Evolutionary conservation across 371 early-diverging fungal species (phyloP).

Genomic region (Choanephora cucurbitarum): DNA sequence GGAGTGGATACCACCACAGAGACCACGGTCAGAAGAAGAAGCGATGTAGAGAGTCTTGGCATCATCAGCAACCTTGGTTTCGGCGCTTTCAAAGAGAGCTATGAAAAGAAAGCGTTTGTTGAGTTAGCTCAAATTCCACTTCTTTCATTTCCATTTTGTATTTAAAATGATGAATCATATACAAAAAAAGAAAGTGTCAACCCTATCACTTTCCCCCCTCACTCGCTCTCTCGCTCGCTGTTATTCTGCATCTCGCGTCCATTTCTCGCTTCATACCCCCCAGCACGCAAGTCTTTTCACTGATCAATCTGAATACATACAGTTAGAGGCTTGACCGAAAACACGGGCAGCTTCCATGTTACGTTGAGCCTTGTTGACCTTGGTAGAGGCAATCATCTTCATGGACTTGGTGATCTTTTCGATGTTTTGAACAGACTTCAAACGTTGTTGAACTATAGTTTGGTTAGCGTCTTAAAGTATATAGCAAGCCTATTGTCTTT

Average conservation of each 20-base stretch:
- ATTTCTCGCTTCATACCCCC: too few relatives aligned
- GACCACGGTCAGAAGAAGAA: conserved; percentile 95
- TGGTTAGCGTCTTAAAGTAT: conserved; percentile 1
- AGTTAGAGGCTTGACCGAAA: conserved; percentile 78
- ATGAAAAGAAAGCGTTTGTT: too few relatives aligned
- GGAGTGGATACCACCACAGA: conserved; percentile 98
- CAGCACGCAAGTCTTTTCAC: too few relatives aligned
- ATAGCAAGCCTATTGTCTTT: conserved; percentile 4
- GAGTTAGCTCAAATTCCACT: too few relatives aligned
- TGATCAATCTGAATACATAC: conserved; percentile 33
- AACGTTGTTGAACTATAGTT: conserved; percentile 85
- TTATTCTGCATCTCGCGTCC: not conserved
- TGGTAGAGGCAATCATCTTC: conserved; percentile 99
- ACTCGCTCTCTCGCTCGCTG: not conserved
- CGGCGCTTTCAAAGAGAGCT: conserved; percentile 84
- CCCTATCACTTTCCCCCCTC: not conserved
- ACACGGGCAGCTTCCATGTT: conserved; percentile 91
- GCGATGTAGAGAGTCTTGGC: conserved; percentile 75
- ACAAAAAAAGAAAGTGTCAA: too few relatives aligned
- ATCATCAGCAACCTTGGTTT: conserved; percentile 63
- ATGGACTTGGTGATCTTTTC: conserved; percentile 99
- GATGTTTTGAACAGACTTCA: conserved; percentile 97
- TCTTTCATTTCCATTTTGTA: too few relatives aligned
- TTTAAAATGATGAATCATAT: too few relatives aligned
- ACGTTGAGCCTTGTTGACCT: conserved; percentile 93